Evolutionary conservation across 352 stramenopile genomes (phyloP).

Genomic region (Globisporangium irregulare): DNA sequence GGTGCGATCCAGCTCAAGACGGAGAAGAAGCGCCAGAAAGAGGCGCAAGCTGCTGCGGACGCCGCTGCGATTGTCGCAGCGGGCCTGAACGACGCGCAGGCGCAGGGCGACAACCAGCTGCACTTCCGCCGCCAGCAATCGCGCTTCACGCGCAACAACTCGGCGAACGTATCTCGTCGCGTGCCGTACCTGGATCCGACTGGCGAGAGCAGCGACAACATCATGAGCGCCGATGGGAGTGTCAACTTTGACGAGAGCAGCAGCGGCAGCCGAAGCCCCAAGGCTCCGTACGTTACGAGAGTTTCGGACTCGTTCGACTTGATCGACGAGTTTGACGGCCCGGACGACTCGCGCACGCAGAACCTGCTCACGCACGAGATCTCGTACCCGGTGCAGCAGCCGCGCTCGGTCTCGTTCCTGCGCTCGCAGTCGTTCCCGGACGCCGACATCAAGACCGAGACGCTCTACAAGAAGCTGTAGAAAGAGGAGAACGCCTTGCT

Average conservation of each 20-base stretch:
- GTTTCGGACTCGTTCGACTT: constrained; percentile 55
- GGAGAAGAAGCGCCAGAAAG: constrained; percentile 73
- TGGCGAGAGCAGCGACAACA: constrained; percentile 6
- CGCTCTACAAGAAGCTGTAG: constrained; percentile 43
- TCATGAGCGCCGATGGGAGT: constrained; percentile 13
- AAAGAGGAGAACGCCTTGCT: not conserved
- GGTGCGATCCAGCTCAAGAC: constrained; percentile 84
- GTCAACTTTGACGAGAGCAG: constrained; percentile 25
- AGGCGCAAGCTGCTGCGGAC: constrained; percentile 23
- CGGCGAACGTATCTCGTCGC: constrained; percentile 8
- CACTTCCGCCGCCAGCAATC: constrained; percentile 50
- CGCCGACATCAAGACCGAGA: constrained; percentile 66
- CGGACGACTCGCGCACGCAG: constrained; percentile 28
- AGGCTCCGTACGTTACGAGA: constrained; percentile 21
- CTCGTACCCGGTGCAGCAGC: constrained; percentile 44
- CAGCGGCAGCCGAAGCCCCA: constrained; percentile 14
- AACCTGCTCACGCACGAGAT: constrained; percentile 49
- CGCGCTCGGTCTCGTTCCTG: constrained; percentile 66
- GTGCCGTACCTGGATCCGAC: constrained; percentile 14
- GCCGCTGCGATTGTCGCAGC: constrained; percentile 22
- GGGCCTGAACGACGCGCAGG: constrained; percentile 22
- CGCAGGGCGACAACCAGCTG: constrained; percentile 23
- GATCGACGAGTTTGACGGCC: constrained; percentile 42
- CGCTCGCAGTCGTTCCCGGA: constrained; percentile 74
- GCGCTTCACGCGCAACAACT: constrained; percentile 39